Conservation (phyloP, 2,329 filamentous ascomycete genomes). For the Dothistroma pini region DNA sequence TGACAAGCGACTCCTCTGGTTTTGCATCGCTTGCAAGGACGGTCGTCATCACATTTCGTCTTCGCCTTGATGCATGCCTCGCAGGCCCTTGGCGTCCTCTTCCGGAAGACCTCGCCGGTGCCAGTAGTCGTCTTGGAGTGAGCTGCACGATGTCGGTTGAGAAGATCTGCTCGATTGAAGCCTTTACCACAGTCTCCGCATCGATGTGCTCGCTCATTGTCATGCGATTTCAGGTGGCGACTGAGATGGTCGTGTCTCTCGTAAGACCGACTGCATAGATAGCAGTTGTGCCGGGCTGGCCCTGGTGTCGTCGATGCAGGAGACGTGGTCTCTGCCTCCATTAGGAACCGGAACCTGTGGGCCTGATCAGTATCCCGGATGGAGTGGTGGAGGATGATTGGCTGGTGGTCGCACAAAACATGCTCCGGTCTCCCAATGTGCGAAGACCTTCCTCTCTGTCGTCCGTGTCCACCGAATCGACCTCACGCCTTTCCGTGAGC, state of each 20-base stretch:
- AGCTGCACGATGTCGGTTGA: constrained; percentile 28
- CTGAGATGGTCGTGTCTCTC: constrained; percentile 27
- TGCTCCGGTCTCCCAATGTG: neutral
- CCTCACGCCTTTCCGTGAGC: neutral
- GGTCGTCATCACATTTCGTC: constrained; percentile 28
- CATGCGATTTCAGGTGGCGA: constrained; percentile 29
- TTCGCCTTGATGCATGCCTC: constrained; percentile 27
- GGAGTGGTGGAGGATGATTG: neutral
- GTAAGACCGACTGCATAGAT: constrained; percentile 25
- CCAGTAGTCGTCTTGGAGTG: constrained; percentile 19
- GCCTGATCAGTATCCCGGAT: neutral
- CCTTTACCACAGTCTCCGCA: constrained; percentile 29
- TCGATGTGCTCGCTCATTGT: constrained; percentile 27
- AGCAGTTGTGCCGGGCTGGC: constrained; percentile 21
- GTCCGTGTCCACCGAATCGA: neutral
- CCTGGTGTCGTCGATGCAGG: constrained; percentile 3
- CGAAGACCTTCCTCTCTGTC: neutral
- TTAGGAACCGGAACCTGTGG: neutral
- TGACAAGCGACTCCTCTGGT: constrained; percentile 21
- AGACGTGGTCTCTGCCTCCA: constrained; percentile 5
- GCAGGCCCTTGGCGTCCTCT: constrained; percentile 26
- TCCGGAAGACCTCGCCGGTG: constrained; percentile 21
- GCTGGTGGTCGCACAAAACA: neutral
- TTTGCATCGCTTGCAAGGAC: constrained; percentile 28
- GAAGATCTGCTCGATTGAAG: constrained; percentile 29